Percentiles rank a stretch among this genome's conserved stretches.
Conservation (phyloP, 371 early-diverging fungal genomes). For the Mortierella sp. region DNA sequence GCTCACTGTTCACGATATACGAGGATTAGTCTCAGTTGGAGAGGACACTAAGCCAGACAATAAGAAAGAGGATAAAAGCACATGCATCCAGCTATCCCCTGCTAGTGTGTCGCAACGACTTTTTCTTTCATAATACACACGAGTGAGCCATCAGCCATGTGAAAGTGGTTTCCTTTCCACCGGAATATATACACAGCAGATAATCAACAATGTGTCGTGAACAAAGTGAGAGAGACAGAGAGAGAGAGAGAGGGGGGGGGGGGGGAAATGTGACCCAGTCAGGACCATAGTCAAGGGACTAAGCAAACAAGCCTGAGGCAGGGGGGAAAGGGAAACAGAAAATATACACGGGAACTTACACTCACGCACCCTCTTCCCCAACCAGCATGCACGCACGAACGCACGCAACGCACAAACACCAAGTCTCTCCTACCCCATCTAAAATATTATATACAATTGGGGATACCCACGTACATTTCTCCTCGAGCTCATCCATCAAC, state of each 20-base stretch:
- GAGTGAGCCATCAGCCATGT: conserved; percentile 19
- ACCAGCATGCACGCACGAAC: conserved; percentile 6
- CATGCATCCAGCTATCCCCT: conserved; percentile 12
- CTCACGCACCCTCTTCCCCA: no score
- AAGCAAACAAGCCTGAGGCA: no score
- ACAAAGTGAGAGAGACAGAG: no score
- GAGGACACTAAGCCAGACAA: neutral
- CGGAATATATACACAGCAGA: no score
- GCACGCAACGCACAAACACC: conserved; percentile 7
- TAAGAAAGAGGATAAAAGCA: neutral
- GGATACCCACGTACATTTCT: conserved; percentile 65
- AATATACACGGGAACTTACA: no score
- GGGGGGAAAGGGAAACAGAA: no score
- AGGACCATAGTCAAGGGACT: conserved; percentile 11
- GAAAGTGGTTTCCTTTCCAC: neutral
- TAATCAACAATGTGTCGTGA: no score
- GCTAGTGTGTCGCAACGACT: no score
- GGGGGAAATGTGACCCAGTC: conserved; percentile 46
- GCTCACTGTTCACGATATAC: conserved; percentile 25
- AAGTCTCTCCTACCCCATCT: neutral
- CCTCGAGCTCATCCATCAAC: conserved; percentile 78
- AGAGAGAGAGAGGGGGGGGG: no score
- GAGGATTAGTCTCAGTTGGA: no score
- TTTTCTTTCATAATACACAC: no score
- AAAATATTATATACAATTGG: neutral